Evolutionary conservation across 495 filamentous ascomycete species (phyloP).

Genomic region (Aspergillus campestris): DNA sequence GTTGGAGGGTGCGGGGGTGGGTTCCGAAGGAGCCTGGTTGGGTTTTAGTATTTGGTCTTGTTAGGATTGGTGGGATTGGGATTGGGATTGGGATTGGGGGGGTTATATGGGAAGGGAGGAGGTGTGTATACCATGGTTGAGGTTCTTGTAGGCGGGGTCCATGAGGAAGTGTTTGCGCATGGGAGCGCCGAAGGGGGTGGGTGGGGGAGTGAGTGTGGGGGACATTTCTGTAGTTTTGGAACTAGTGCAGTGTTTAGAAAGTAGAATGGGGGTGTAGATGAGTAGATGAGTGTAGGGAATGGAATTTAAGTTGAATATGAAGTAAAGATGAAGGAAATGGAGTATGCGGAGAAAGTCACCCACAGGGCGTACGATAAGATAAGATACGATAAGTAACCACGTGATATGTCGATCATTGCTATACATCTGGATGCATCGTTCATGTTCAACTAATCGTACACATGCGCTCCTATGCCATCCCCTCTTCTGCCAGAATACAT

Average conservation of each 20-base stretch:
- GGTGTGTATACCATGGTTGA: constrained; percentile 74
- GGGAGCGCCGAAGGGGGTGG: constrained; percentile 45
- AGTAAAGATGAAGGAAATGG: too few species aligned
- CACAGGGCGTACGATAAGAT: too few species aligned
- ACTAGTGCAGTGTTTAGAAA: neutral
- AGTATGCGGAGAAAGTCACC: too few species aligned
- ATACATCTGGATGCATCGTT: too few species aligned
- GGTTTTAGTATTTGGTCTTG: constrained; percentile 1
- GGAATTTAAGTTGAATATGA: too few species aligned
- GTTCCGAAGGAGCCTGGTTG: constrained; percentile 69
- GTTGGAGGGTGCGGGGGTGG: constrained; percentile 52
- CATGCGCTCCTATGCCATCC: too few species aligned
- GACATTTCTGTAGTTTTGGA: constrained; percentile 4
- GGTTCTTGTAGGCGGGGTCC: constrained; percentile 55
- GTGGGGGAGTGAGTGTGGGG: too few species aligned
- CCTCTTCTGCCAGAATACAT: neutral
- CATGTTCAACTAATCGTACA: too few species aligned
- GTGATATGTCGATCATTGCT: too few species aligned
- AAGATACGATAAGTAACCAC: too few species aligned
- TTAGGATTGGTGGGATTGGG: neutral
- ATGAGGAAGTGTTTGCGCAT: constrained; percentile 67
- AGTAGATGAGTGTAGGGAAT: too few species aligned
- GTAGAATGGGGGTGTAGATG: neutral
- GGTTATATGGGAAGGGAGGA: neutral
- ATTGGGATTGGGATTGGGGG: neutral